Conservation (phyloP, 768 basidiomycete genomes). For the Lentinula sp. region DNA sequence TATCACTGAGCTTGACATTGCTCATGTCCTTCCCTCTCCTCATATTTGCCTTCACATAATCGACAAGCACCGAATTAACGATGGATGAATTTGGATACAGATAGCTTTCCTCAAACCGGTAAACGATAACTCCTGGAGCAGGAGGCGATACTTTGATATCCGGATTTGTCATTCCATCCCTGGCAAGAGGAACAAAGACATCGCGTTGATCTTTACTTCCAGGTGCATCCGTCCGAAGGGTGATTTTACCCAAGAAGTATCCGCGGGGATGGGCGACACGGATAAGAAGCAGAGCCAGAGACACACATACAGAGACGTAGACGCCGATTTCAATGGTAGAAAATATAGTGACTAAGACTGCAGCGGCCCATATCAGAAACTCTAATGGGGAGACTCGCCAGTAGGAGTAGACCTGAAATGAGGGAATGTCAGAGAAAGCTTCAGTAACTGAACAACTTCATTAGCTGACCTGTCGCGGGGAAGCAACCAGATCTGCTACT, state of each 20-base stretch:
- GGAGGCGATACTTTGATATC: conserved; percentile 72
- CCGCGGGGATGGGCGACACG: conserved; percentile 86
- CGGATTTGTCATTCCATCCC: conserved; percentile 58
- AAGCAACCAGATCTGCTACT: conserved; percentile 81
- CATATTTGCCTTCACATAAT: conserved; percentile 74
- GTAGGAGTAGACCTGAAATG: conserved; percentile 66
- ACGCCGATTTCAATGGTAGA: conserved; percentile 92
- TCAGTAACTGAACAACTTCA: not conserved
- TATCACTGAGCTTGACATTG: conserved; percentile 58
- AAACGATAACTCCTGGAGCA: conserved; percentile 82
- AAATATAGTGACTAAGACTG: conserved; percentile 87
- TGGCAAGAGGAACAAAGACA: conserved; percentile 74
- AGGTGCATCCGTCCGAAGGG: conserved; percentile 38
- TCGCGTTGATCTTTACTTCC: conserved; percentile 48
- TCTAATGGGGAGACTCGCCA: conserved; percentile 95
- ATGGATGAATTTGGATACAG: conserved; percentile 76
- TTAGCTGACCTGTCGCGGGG: conserved; percentile 51
- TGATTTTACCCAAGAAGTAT: conserved; percentile 84
- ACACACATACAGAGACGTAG: conserved; percentile 80
- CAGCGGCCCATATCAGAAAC: conserved; percentile 82
- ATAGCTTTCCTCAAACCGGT: conserved; percentile 88
- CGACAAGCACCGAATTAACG: conserved; percentile 68
- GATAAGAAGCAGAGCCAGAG: conserved; percentile 73
- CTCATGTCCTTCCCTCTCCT: conserved; percentile 72
- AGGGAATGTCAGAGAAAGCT: not conserved